Evolutionary conservation across 495 filamentous ascomycete species (phyloP), one percentile per base, ranked within the genome.

Genomic region (Penicillium paxilli): DNA sequence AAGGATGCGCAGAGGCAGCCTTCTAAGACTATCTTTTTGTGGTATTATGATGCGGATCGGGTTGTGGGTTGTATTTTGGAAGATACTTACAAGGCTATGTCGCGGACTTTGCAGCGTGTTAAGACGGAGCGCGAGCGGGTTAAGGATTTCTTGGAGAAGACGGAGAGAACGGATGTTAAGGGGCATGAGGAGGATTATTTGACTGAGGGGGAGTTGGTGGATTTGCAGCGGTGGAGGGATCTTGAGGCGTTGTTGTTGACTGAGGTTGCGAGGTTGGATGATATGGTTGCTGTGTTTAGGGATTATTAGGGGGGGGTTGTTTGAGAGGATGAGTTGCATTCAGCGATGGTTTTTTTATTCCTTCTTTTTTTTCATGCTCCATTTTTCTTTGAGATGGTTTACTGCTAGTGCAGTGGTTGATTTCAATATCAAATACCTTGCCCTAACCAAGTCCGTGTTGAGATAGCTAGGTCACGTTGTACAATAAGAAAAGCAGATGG

Each of bases 51-150:
- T 60, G 70, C 78, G 1, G 85, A 91, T 17, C 83, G 87, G 26
- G 83, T 85, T 17, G 73, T 82, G 32, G 71, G 76, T 12, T 81
- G 83, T 24, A 64, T 96, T 6, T 67, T 96, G 8, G 83, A 92
- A 38, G 86, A 88, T 51, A 82, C 84, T 9, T 97, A 96, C 75
- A 92, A 92, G 65, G 82, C 86, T 11, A 96, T 98, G 91, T 81
- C 88, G n/a, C 83, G 90, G 33, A 86, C 84, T 38, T 60, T 97
- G 46, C 90, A 96, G 66, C 83, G 90, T 11, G 74, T 89, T 21
- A 80, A 83, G 30, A 82, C 86, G 33, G 90, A 96, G 68, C 80
- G 84, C 21, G 75, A 78, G 21, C 83, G 86, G 47, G 78, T 86
- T 12, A 79, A 81, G 58, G 80, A 81, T 19, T 81, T 95, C 20